Evolutionary conservation across 495 filamentous ascomycete species (phyloP).

Genomic region (Tuber brumale): DNA sequence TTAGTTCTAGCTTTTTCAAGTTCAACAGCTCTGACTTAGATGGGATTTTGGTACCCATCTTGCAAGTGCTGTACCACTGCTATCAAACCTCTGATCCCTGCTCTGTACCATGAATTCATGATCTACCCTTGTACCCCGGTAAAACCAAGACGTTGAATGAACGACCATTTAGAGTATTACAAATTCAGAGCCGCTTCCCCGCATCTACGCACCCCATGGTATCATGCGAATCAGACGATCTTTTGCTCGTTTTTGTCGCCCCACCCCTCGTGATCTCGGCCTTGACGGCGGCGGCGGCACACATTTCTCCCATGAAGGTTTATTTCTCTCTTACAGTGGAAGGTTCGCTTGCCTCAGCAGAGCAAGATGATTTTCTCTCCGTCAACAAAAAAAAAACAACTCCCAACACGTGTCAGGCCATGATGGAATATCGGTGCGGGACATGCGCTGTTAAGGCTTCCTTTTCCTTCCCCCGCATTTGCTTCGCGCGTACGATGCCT

Average conservation of each 20-base stretch:
- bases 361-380: not conserved
- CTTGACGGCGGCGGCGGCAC: not conserved
- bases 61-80: no score
- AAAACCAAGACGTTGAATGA: not conserved
- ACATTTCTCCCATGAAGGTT: not conserved
- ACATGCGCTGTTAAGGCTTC: not conserved
- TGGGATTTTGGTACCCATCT: no score
- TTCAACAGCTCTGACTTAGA: no score
- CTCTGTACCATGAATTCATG: no score
- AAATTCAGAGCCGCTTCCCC: conserved; percentile 37
- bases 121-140: not conserved
- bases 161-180: not conserved
- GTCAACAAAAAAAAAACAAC: not conserved
- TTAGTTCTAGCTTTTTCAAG: no score
- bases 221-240: conserved; percentile 34
- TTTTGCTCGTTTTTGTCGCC: conserved; percentile 20
- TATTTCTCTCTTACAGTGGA: not conserved
- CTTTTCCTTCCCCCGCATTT: not conserved
- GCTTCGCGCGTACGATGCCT: not conserved
- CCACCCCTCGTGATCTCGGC: conserved; percentile 28
- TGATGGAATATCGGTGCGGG: not conserved
- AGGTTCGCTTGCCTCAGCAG: not conserved
- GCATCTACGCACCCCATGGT: conserved; percentile 24
- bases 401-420: not conserved
- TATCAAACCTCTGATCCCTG: no score